Conservation (phyloP, 2,329 filamentous ascomycete genomes). For the Capronia coronata region DNA sequence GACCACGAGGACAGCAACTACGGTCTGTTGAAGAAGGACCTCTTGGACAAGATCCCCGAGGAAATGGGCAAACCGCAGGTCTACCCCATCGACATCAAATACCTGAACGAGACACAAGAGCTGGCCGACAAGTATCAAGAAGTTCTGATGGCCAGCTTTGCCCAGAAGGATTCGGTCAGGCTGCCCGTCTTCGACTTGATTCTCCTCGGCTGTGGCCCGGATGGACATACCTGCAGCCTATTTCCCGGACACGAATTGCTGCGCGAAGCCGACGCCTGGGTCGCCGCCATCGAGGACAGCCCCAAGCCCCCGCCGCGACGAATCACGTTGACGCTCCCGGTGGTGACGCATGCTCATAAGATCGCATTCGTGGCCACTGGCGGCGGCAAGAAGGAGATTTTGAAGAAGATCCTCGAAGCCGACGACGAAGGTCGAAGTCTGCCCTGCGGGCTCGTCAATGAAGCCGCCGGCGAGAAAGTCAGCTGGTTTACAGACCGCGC, state of each 20-base stretch:
- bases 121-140: constrained; percentile 92
- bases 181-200: constrained; percentile 92
- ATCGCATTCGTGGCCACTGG: constrained; percentile 91
- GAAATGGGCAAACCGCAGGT: constrained; percentile 62
- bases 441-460: constrained; percentile 83
- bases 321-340: constrained; percentile 87
- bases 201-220: constrained; percentile 86
- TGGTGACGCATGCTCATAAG: constrained; percentile 77
- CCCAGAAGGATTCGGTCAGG: constrained; percentile 86
- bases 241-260: constrained; percentile 87
- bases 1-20: constrained; percentile 95
- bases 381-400: constrained; percentile 77
- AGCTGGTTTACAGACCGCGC: constrained; percentile 91
- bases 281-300: constrained; percentile 83
- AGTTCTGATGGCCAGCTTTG: constrained; percentile 75
- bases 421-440: constrained; percentile 61
- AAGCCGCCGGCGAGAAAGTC: constrained; percentile 72
- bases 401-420: constrained; percentile 84
- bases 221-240: constrained; percentile 93
- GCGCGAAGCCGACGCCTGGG: constrained; percentile 83
- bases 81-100: constrained; percentile 66
- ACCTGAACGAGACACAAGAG: constrained; percentile 73
- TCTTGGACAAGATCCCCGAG: constrained; percentile 78
- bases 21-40: constrained; percentile 73
- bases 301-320: constrained; percentile 88